These are phyloP conservation scores for Amphicarpaea edgeworthii DNA, from an alignment of 306 rosid genomes.

Conservation along the genomic window DNA sequence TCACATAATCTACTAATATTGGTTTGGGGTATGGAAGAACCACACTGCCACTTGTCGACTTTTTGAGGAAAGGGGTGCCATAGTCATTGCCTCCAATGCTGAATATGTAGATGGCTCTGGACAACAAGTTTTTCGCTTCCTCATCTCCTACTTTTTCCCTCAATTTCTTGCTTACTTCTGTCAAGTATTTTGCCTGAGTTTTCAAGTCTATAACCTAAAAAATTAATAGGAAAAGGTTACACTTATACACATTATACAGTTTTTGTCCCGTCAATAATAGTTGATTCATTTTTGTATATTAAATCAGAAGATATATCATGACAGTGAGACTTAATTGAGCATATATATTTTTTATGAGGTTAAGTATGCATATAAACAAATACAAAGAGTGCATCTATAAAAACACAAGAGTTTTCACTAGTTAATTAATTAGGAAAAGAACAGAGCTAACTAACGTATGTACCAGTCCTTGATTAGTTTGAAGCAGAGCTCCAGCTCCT, in stretches of 20 bases:
- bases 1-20: conserved; percentile 51
- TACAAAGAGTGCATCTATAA: too few relatives aligned
- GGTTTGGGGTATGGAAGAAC: conserved; percentile 38
- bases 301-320: neutral
- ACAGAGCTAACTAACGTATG: neutral
- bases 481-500: conserved; percentile 66
- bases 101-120: conserved; percentile 56
- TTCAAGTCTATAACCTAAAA: conserved; percentile 56
- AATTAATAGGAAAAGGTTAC: neutral
- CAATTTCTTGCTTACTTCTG: conserved; percentile 43
- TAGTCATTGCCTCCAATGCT: conserved; percentile 59
- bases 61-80: conserved; percentile 6
- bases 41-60: neutral
- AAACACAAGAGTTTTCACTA: too few relatives aligned
- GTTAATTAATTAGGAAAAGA: neutral
- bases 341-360: too few relatives aligned
- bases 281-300: neutral
- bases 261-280: neutral
- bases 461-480: conserved; percentile 55
- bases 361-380: too few relatives aligned
- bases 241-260: neutral
- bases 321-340: too few relatives aligned
- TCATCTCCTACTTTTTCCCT: conserved; percentile 47
- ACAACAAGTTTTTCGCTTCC: conserved; percentile 45
- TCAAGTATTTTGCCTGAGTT: conserved; percentile 56